Percentiles rank a stretch among this genome's conserved stretches.
These are phyloP conservation scores for Claviceps cyperi DNA, from an alignment of 2,329 filamentous ascomycete genomes.

Conservation along the genomic window DNA sequence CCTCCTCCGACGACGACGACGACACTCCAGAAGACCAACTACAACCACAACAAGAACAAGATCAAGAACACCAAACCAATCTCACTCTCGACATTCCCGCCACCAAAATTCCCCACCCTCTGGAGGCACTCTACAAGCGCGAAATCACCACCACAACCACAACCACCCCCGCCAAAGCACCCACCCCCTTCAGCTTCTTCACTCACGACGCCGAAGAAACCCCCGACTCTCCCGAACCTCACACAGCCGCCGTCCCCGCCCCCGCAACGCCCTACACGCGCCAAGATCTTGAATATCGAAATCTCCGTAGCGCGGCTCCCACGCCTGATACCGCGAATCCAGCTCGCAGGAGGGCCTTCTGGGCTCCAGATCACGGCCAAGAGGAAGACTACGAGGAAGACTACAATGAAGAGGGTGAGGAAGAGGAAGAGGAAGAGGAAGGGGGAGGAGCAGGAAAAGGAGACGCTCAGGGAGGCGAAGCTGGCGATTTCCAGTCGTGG, in stretches of 20 bases:
- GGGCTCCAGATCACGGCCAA: slow-evolving; percentile 27
- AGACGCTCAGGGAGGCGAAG: slow-evolving; percentile 12
- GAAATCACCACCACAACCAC: slow-evolving; percentile 17
- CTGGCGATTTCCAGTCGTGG: slow-evolving; percentile 47
- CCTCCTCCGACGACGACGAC: neutral
- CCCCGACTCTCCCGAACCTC: slow-evolving; percentile 27
- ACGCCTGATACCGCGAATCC: slow-evolving; percentile 86
- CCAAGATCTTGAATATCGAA: slow-evolving; percentile 61
- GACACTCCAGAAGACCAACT: neutral
- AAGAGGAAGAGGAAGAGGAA: slow-evolving; percentile 8
- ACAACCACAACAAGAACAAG: neutral
- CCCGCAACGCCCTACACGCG: slow-evolving; percentile 69
- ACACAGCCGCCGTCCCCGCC: neutral
- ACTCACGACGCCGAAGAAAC: slow-evolving; percentile 30
- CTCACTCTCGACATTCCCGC: slow-evolving; percentile 43
- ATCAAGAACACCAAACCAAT: slow-evolving; percentile 16
- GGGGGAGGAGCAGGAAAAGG: no score
- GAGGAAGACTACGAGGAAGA: slow-evolving; percentile 14
- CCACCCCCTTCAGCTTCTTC: slow-evolving; percentile 61
- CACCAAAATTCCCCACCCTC: slow-evolving; percentile 50
- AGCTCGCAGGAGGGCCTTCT: slow-evolving; percentile 46
- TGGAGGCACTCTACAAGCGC: slow-evolving; percentile 86
- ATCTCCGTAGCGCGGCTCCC: slow-evolving; percentile 74
- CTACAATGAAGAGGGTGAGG: slow-evolving; percentile 13
- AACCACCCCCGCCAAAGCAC: slow-evolving; percentile 26